Evolutionary conservation across 345 rosid species (phyloP).

Genomic region (Moringa oleifera): DNA sequence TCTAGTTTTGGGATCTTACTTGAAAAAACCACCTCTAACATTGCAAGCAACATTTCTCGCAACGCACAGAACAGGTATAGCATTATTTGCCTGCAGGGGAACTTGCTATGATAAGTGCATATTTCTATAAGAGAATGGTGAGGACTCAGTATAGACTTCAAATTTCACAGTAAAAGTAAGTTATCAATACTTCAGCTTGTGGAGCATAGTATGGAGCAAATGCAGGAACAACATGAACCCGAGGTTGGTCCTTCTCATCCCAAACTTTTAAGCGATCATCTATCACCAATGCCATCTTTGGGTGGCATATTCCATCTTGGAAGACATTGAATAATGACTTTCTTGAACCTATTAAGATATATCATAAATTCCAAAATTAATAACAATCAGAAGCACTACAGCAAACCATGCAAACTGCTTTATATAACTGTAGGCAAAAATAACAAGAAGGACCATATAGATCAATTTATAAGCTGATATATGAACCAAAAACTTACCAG

Average conservation of each 20-base stretch:
- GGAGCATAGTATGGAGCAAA: conserved; percentile 98
- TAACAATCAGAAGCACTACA: not conserved
- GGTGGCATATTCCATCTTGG: conserved; percentile 85
- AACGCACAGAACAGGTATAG: conserved; percentile 78
- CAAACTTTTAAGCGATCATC: conserved; percentile 98
- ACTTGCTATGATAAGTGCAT: conserved; percentile 22
- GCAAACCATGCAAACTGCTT: not conserved
- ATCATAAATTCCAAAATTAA: too few species aligned
- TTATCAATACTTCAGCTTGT: conserved; percentile 79
- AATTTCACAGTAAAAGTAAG: conserved; percentile 16
- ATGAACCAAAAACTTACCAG: conserved; percentile 40
- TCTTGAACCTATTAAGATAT: conserved; percentile 46
- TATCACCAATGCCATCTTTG: conserved; percentile 93
- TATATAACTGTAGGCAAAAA: not conserved
- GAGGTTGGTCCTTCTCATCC: conserved; percentile 97
- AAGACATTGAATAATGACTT: conserved; percentile 90
- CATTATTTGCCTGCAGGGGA: conserved; percentile 56
- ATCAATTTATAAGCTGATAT: not conserved
- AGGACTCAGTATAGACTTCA: conserved; percentile 17
- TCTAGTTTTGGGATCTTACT: conserved; percentile 38
- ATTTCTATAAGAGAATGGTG: conserved; percentile 1
- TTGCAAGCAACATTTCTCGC: conserved; percentile 97
- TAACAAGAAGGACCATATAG: not conserved
- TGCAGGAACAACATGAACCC: conserved; percentile 98
- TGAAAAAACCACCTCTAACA: conserved; percentile 96